phyloP scores from a whole-genome alignment of 202 grass and related monocot species.

The Carex arenaria region DNA sequence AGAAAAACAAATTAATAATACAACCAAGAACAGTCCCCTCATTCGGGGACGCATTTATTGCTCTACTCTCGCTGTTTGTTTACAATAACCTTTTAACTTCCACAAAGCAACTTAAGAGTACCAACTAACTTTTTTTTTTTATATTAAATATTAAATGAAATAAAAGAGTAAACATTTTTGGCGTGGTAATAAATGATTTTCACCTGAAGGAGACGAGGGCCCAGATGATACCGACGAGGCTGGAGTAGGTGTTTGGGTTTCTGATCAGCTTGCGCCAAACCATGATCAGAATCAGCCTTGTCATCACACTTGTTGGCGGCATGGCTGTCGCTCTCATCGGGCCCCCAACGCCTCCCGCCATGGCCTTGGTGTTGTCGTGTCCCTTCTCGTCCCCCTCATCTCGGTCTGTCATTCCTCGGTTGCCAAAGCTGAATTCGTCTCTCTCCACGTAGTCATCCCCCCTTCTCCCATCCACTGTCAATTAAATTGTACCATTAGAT shows the following conservation, averaged over 20 bases:
- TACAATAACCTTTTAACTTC: background rate
- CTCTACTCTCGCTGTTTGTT: background rate
- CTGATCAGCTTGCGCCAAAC: conserved; percentile 99
- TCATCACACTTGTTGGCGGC: conserved; percentile 98
- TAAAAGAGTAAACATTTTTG: background rate
- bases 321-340: conserved; percentile 45
- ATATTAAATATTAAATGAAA: background rate
- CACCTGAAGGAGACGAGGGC: conserved; percentile 98
- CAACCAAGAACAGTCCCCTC: background rate
- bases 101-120: background rate
- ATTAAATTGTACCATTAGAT: background rate
- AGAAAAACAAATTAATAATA: background rate
- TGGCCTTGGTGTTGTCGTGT: conserved; percentile 3
- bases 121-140: background rate
- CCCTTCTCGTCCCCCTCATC: conserved; percentile 70
- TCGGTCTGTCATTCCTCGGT: conserved; percentile 40
- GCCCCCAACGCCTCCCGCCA: background rate
- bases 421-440: conserved; percentile 91
- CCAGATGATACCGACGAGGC: conserved; percentile 95
- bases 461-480: conserved; percentile 54
- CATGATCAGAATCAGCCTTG: conserved; percentile 96
- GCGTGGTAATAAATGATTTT: conserved; percentile 17
- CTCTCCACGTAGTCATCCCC: conserved; percentile 67
- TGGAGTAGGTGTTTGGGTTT: conserved; percentile 99
- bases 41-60: conserved; percentile 19